Conservation (phyloP, 352 stramenopile species). For the Pythium aristosporum region DNA sequence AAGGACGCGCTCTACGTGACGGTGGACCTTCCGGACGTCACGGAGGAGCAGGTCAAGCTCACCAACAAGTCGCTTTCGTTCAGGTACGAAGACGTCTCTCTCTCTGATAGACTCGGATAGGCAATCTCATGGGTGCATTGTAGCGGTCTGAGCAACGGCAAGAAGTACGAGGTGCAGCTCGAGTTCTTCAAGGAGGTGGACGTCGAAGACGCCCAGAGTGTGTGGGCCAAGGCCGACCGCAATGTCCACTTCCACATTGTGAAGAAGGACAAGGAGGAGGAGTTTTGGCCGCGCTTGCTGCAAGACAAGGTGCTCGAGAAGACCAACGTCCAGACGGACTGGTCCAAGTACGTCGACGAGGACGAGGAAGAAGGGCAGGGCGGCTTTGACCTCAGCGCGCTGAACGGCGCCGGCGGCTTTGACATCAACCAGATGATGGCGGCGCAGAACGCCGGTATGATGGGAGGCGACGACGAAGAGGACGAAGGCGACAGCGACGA, state of each 20-base stretch:
- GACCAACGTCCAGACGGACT: constrained; percentile 96
- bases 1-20: constrained; percentile 97
- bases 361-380: constrained; percentile 92
- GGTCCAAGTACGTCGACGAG: constrained; percentile 96
- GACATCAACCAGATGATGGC: constrained; percentile 95
- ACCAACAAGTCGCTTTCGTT: constrained; percentile 90
- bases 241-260: constrained; percentile 96
- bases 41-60: constrained; percentile 92
- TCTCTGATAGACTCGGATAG: constrained; percentile 1
- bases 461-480: constrained; percentile 68
- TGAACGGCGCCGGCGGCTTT: constrained; percentile 88
- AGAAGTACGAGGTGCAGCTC: constrained; percentile 94
- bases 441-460: constrained; percentile 79
- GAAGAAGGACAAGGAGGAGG: constrained; percentile 93
- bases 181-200: constrained; percentile 96
- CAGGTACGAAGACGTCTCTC: constrained; percentile 36
- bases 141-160: constrained; percentile 86
- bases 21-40: constrained; percentile 93
- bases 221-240: constrained; percentile 94
- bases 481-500: constrained; percentile 76
- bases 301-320: constrained; percentile 96
- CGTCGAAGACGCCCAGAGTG: constrained; percentile 86
- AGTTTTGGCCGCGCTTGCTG: constrained; percentile 96
- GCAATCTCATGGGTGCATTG: not conserved
- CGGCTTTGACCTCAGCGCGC: constrained; percentile 86